Evolutionary conservation across 139 green algal species (phyloP), one percentile per base, ranked within the genome.

Genomic region (Diplosphaera chodatii): DNA sequence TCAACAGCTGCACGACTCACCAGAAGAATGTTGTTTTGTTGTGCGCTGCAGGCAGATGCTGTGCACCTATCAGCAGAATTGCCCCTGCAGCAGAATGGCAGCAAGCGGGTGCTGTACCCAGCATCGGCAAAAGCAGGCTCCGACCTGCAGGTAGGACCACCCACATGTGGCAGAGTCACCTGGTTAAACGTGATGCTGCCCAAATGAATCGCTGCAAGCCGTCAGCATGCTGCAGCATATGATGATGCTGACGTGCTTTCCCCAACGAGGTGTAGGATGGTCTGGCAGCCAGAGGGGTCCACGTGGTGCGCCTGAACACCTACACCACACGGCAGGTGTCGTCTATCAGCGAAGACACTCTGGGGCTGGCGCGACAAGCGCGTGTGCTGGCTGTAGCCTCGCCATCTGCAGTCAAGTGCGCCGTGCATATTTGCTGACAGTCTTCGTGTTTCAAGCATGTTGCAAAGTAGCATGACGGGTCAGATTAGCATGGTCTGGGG

Each of bases 341-440:
- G 16, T 21, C 15, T 0, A 76, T 95, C 15, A 72, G 77, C 21
- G 34, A 66, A 0, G 62, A 59, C 18, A 5, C 69, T 34, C 75
- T 96, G 34, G 25, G 62, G 32, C 40, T 71, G 22, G 92, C 92
- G 2, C 65, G 79, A 33, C 21, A 55, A 10, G 86, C 86, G 2
- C 71, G 85, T 0, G 85, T 95, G 4, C 72, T 96, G 2, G 91
- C 91, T 0, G 87, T 94, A 40, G 91, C 87, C n/a, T 94, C 88
- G 6, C 91, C 91, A 4, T 93, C 88, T 13, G 91, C 91, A n/a
- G 83, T 96, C 55, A 91, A 91, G 78, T 87, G 16, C 48, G 48
- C 48, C 48, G 22, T 3, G 13, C 25, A 21, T 48, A 6, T 20
- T 48, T 48, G 37, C 37, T 20, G n/a, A n/a, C n/a, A n/a, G n/a